Percentiles rank a stretch among this genome's conserved stretches.
Evolutionary conservation across 2,329 filamentous ascomycete genomes (phyloP).

Genomic region (Cryphonectria parasitica): DNA sequence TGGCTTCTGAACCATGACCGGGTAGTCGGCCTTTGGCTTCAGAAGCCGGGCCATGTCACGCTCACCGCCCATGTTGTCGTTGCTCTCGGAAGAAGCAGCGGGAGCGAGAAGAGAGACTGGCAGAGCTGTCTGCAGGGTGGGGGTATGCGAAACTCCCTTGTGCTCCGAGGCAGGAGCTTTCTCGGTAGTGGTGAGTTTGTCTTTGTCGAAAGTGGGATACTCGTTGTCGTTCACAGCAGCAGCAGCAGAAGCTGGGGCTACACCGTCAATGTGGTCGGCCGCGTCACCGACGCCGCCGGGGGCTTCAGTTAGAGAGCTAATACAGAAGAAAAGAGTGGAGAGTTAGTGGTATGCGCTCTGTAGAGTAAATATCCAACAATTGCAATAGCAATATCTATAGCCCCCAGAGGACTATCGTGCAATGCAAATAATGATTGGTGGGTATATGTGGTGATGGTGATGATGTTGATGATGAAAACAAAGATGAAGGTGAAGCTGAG

Average conservation of each 20-base stretch:
- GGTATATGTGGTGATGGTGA: neutral
- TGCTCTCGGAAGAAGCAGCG: neutral
- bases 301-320: neutral
- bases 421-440: neutral
- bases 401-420: neutral
- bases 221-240: neutral
- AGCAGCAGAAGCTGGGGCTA: neutral
- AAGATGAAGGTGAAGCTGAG: neutral
- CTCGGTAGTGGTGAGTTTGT: neutral
- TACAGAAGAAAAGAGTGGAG: constrained; percentile 5
- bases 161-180: too few species aligned
- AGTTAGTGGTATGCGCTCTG: constrained; percentile 13
- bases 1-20: constrained; percentile 54
- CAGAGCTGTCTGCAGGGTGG: neutral
- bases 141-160: too few species aligned
- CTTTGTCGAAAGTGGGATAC: neutral
- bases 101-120: neutral
- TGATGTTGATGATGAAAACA: neutral
- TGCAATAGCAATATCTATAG: constrained; percentile 4
- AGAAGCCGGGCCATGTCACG: constrained; percentile 40
- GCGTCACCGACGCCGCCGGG: constrained; percentile 1
- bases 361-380: neutral
- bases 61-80: constrained; percentile 56
- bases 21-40: constrained; percentile 54
- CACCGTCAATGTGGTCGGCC: neutral